Evolutionary conservation across 2,329 filamentous ascomycete genomes (phyloP), one percentile per base, ranked within the genome.

Genomic region (Cercospora brassicicola): DNA sequence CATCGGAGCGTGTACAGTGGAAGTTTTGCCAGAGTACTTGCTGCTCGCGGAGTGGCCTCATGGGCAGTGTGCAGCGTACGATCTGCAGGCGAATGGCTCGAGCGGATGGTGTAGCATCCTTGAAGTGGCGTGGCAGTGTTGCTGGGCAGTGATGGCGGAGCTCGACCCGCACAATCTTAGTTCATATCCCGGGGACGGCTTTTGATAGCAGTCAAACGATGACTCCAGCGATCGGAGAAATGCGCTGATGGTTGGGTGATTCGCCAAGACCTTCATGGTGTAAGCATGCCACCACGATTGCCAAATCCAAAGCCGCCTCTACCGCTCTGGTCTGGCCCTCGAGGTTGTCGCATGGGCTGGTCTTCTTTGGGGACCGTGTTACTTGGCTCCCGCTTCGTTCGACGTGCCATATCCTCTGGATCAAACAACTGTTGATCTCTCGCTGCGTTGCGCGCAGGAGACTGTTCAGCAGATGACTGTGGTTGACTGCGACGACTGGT

Each of bases 261-360:
- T 51, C 20, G 45, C 20, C 20, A 23, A 4, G 53, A 31, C 7
- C 11, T 31, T 28, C 53, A 56, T 56, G 23, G 53, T 7, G 66
- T 23, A 15, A 67, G 48, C 39, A 33, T 48, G 20, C 83, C 85
- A 70, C 90, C 90, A 75, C 91, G 85, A 70, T 83, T 84, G 57
- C 85, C 86, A 76, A 95, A 94, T 39, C 90, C 91, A 79, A 93
- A 93, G 0, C 92, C 92, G 65, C 90, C 91, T 75, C 90, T 86
- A 67, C 91, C 91, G 76, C 85, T 91, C 57, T 86, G 86, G 76
- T 96, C 91, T 9, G 94, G 94, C 9, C 93, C 93, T 74, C 87
- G 87, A 1, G 94, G 93, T 75, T 87, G 84, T 70, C 94, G 88
- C 68, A 93, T 86, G 15, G 91, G 87, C 70, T 90, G 88, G 59